Percentiles rank a stretch among this genome's conserved stretches.
phyloP scores from a whole-genome alignment of 176 grass and related monocot genomes.

The Eleusine coracana region DNA sequence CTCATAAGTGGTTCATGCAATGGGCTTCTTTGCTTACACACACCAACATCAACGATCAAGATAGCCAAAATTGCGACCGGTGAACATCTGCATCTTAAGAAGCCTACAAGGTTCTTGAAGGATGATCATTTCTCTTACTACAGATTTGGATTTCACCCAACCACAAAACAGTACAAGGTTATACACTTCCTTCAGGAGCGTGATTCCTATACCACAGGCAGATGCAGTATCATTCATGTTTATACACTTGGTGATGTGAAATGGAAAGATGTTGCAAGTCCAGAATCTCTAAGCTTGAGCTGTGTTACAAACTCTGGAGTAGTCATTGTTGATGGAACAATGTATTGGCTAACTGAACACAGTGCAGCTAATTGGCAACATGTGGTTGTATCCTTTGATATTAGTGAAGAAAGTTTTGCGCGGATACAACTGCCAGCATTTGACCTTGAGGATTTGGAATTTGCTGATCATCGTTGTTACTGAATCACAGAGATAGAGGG shows the following conservation, averaged over 20 bases:
- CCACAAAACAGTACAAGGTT: slow-evolving; percentile 2
- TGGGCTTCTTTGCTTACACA: slow-evolving; percentile 41
- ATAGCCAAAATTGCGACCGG: slow-evolving; percentile 35
- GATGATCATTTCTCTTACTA: slow-evolving; percentile 17
- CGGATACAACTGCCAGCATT: neutral
- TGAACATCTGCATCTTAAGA: slow-evolving; percentile 21
- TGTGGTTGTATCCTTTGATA: slow-evolving; percentile 38
- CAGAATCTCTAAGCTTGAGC: slow-evolving; percentile 2
- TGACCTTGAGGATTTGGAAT: neutral
- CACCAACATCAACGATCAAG: slow-evolving; percentile 22
- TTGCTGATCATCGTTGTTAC: neutral
- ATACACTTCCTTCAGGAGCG: neutral
- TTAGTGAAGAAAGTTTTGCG: neutral
- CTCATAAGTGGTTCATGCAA: slow-evolving; percentile 33
- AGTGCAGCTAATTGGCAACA: neutral
- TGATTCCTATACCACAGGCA: neutral
- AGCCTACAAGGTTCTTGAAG: slow-evolving; percentile 3
- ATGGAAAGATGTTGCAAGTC: slow-evolving; percentile 10
- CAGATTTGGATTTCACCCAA: slow-evolving; percentile 22
- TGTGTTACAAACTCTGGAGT: neutral
- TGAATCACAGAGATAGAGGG: slow-evolving; percentile 28
- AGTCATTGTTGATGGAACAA: slow-evolving; percentile 6
- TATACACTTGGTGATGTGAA: slow-evolving; percentile 30
- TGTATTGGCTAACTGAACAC: slow-evolving; percentile 38
- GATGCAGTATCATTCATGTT: slow-evolving; percentile 31